These are phyloP conservation scores for Aspergillus ochraceus DNA, from an alignment of 2,329 filamentous ascomycete genomes.

Conservation along the genomic window DNA sequence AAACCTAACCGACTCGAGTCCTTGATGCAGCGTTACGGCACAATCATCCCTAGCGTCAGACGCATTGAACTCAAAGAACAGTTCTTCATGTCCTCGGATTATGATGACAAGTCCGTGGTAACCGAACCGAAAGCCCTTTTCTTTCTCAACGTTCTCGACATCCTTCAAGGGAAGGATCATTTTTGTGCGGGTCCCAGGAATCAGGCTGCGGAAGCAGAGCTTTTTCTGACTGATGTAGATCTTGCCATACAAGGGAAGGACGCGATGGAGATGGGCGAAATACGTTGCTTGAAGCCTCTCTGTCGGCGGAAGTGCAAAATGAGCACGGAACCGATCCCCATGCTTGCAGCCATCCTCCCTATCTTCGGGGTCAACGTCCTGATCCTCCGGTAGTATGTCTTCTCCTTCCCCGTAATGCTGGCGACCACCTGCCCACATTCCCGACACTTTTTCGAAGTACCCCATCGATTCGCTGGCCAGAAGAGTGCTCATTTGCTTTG, in stretches of 20 bases:
- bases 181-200: slow-evolving; percentile 88
- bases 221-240: slow-evolving; percentile 87
- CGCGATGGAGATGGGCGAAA: slow-evolving; percentile 87
- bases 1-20: slow-evolving; percentile 70
- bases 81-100: slow-evolving; percentile 88
- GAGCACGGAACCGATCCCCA: slow-evolving; percentile 73
- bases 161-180: slow-evolving; percentile 87
- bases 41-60: slow-evolving; percentile 84
- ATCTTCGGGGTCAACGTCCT: slow-evolving; percentile 56
- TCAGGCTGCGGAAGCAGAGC: slow-evolving; percentile 89
- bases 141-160: slow-evolving; percentile 89
- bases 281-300: slow-evolving; percentile 87
- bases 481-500: slow-evolving; percentile 77
- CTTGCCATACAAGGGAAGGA: slow-evolving; percentile 91
- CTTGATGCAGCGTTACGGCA: slow-evolving; percentile 74
- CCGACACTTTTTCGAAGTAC: slow-evolving; percentile 94
- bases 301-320: slow-evolving; percentile 82
- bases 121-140: slow-evolving; percentile 89
- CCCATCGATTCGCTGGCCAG: slow-evolving; percentile 91
- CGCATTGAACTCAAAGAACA: slow-evolving; percentile 91
- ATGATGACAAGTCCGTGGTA: slow-evolving; percentile 91
- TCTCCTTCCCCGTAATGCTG: slow-evolving; percentile 83
- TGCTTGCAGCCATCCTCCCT: slow-evolving; percentile 55
- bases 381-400: slow-evolving; percentile 65
- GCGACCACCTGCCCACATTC: slow-evolving; percentile 91